Percentiles rank a stretch among this genome's conserved stretches.
These are phyloP conservation scores for Maudiozyma pseudohumilis DNA, from an alignment of 805 yeast genomes.

Conservation along the genomic window DNA sequence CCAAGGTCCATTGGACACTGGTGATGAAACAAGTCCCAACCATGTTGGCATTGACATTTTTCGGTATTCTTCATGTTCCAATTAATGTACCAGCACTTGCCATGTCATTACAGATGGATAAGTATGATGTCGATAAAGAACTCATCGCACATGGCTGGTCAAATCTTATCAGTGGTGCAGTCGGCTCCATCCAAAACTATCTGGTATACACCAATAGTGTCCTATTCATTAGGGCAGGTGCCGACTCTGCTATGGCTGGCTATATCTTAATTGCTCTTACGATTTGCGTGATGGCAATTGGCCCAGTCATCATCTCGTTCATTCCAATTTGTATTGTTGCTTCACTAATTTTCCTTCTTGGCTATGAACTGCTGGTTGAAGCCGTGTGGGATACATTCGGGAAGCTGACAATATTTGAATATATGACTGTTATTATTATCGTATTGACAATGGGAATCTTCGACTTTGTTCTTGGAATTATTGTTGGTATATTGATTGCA, in stretches of 20 bases:
- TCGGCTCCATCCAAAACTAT: constrained; percentile 89
- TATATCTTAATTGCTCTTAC: constrained; percentile 81
- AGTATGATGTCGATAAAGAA: constrained; percentile 83
- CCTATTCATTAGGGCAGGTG: constrained; percentile 88
- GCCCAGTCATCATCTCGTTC: constrained; percentile 86
- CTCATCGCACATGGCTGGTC: constrained; percentile 91
- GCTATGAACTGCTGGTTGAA: constrained; percentile 82
- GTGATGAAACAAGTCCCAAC: constrained; percentile 69
- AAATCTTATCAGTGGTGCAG: constrained; percentile 69
- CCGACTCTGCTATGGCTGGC: constrained; percentile 82
- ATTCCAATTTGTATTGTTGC: constrained; percentile 97
- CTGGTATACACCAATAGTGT: constrained; percentile 91
- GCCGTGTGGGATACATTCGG: constrained; percentile 80
- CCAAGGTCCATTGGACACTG: constrained; percentile 63
- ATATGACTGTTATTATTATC: constrained; percentile 71
- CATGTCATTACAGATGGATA: constrained; percentile 74
- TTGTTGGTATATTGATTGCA: constrained; percentile 84
- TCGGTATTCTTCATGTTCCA: constrained; percentile 93
- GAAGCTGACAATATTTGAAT: constrained; percentile 65
- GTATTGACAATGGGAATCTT: constrained; percentile 92
- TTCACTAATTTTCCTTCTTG: constrained; percentile 77
- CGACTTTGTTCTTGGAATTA: constrained; percentile 89
- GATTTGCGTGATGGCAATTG: constrained; percentile 67
- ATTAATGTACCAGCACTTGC: constrained; percentile 97
- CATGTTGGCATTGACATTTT: constrained; percentile 91